Conservation (phyloP, 495 filamentous ascomycete species). For the Elasticomyces elasticus region DNA sequence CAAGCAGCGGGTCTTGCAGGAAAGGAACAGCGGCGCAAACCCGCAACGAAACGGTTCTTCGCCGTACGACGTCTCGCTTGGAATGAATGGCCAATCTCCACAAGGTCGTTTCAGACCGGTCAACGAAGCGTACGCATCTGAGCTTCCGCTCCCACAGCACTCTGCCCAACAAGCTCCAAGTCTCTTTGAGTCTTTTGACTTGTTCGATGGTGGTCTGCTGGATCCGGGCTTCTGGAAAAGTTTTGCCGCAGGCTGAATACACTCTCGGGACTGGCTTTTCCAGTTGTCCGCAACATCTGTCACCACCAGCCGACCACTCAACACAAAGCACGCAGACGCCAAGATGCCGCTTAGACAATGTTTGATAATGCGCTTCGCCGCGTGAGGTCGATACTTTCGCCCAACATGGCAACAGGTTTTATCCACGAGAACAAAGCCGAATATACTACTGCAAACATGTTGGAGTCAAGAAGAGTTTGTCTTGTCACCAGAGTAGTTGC, state of each 20-base stretch:
- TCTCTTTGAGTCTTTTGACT: neutral
- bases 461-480: too few species aligned
- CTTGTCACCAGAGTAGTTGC: too few species aligned
- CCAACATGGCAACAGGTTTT: too few species aligned
- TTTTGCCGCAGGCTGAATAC: neutral
- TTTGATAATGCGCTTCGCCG: too few species aligned
- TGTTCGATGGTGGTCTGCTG: conserved; percentile 6
- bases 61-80: neutral
- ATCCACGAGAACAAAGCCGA: too few species aligned
- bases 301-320: too few species aligned
- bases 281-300: too few species aligned
- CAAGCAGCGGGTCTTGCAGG: conserved; percentile 1
- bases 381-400: too few species aligned
- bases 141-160: neutral
- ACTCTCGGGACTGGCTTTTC: too few species aligned
- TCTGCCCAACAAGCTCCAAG: neutral
- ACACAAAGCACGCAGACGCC: too few species aligned
- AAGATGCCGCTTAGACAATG: too few species aligned
- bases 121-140: neutral
- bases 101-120: neutral
- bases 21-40: neutral
- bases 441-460: too few species aligned
- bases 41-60: neutral
- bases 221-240: conserved; percentile 1
- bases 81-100: neutral